Percentiles rank a stretch among this genome's conserved stretches.
These are phyloP conservation scores for Trichoderma afroharzianum DNA, from an alignment of 2,329 filamentous ascomycete genomes.

Conservation along the genomic window DNA sequence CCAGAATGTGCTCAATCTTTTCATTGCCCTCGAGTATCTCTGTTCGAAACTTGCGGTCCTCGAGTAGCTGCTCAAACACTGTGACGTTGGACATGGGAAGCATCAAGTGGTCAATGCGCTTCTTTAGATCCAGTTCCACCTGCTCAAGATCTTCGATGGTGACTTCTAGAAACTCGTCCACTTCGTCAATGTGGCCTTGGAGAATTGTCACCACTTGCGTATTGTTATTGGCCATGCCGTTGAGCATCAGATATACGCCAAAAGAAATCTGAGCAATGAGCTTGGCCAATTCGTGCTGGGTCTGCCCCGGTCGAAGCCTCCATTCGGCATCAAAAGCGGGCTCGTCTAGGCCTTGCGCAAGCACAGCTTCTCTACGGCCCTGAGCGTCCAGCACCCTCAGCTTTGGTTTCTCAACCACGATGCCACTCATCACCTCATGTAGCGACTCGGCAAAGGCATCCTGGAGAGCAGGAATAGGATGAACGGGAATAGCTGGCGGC, in stretches of 20 bases:
- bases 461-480: constrained; percentile 75
- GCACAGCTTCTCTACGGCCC: constrained; percentile 60
- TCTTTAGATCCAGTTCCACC: constrained; percentile 73
- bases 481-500: constrained; percentile 35
- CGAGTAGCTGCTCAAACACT: constrained; percentile 83
- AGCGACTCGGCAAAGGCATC: constrained; percentile 80
- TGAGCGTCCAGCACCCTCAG: constrained; percentile 54
- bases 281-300: constrained; percentile 85
- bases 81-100: constrained; percentile 78
- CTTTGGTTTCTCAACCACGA: constrained; percentile 46
- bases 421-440: constrained; percentile 60
- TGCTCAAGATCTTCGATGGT: constrained; percentile 80
- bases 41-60: constrained; percentile 75
- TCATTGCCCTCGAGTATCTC: constrained; percentile 85
- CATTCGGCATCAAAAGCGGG: constrained; percentile 70
- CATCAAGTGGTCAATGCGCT: constrained; percentile 74
- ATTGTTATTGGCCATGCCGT: constrained; percentile 83
- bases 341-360: constrained; percentile 66
- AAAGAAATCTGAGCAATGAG: constrained; percentile 90
- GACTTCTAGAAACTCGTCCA: constrained; percentile 85
- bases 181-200: constrained; percentile 87
- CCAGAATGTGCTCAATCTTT: constrained; percentile 83
- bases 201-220: constrained; percentile 84
- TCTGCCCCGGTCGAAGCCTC: constrained; percentile 71
- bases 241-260: constrained; percentile 82